phyloP scores from a whole-genome alignment of 2,329 filamentous ascomycete genomes.

The Thielaviopsis populi region DNA sequence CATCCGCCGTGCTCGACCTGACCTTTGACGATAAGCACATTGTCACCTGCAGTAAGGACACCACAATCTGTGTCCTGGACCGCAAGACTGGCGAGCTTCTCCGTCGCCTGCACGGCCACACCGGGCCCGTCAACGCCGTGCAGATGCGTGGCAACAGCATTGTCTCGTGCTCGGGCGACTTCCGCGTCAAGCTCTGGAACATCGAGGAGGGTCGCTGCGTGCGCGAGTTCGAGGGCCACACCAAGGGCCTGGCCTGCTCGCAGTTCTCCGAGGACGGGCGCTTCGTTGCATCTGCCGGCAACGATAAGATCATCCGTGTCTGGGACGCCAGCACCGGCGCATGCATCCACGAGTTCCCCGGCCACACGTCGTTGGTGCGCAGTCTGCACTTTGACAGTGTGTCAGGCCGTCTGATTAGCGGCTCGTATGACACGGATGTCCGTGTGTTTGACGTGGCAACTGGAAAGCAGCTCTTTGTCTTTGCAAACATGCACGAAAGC shows the following conservation, averaged over 20 bases:
- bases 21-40: slow-evolving; percentile 87
- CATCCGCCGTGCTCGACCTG: slow-evolving; percentile 80
- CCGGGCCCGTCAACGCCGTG: slow-evolving; percentile 88
- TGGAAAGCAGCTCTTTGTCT: slow-evolving; percentile 63
- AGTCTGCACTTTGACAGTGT: slow-evolving; percentile 81
- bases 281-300: slow-evolving; percentile 84
- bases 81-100: slow-evolving; percentile 60
- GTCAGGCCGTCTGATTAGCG: slow-evolving; percentile 74
- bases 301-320: slow-evolving; percentile 88
- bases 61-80: slow-evolving; percentile 88
- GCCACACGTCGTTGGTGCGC: slow-evolving; percentile 74
- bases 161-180: slow-evolving; percentile 87
- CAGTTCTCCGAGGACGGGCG: slow-evolving; percentile 94
- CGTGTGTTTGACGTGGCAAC: slow-evolving; percentile 83
- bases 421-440: slow-evolving; percentile 88
- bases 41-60: slow-evolving; percentile 93
- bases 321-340: slow-evolving; percentile 88
- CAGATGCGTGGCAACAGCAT: slow-evolving; percentile 87
- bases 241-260: slow-evolving; percentile 85
- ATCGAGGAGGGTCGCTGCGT: slow-evolving; percentile 76
- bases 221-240: slow-evolving; percentile 79
- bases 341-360: slow-evolving; percentile 63
- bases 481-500: slow-evolving; percentile 88
- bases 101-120: slow-evolving; percentile 69
- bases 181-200: slow-evolving; percentile 89